A percentile compares a stretch with the other conserved stretches of the same genome.
phyloP scores from a whole-genome alignment of 352 stramenopile species.

The Globisporangium cystogenes region DNA sequence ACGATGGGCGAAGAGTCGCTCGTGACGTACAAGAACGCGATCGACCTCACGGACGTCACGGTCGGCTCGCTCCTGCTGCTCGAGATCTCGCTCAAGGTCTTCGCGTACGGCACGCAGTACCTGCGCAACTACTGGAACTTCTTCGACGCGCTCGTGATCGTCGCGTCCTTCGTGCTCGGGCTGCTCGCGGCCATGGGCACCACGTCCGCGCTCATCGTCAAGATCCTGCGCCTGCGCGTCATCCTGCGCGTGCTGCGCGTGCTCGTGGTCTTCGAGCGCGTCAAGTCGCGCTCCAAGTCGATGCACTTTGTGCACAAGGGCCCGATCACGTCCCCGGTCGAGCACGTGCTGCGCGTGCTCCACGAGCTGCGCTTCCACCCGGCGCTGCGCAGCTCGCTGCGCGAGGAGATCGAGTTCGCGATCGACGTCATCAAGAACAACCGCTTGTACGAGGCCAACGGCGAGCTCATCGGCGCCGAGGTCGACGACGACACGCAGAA shows the following conservation, averaged over 20 bases:
- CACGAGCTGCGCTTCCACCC: conserved; percentile 80
- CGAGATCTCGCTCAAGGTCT: conserved; percentile 77
- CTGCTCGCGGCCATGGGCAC: conserved; percentile 55
- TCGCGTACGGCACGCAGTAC: conserved; percentile 67
- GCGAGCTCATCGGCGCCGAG: conserved; percentile 56
- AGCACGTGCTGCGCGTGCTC: conserved; percentile 68
- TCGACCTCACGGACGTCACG: conserved; percentile 79
- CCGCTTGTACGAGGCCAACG: conserved; percentile 74
- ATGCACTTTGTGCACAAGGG: conserved; percentile 76
- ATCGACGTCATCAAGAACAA: conserved; percentile 88
- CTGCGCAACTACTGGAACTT: conserved; percentile 64
- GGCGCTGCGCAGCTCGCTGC: conserved; percentile 38
- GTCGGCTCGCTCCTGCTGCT: conserved; percentile 79
- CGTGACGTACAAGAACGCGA: conserved; percentile 47
- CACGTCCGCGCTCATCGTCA: conserved; percentile 52
- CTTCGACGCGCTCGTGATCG: conserved; percentile 78
- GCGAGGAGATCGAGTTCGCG: conserved; percentile 68
- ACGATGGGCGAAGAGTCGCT: conserved; percentile 57
- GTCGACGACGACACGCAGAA: conserved; percentile 83
- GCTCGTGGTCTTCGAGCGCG: conserved; percentile 84
- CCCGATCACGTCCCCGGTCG: conserved; percentile 69
- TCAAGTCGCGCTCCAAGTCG: conserved; percentile 69
- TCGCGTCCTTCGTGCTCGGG: conserved; percentile 71
- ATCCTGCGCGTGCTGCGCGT: conserved; percentile 76
- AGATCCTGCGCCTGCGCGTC: conserved; percentile 65